A percentile compares a stretch with the other conserved stretches of the same genome.
Evolutionary conservation across 768 basidiomycete genomes (phyloP).

Genomic region (Agaricus subrufescens): DNA sequence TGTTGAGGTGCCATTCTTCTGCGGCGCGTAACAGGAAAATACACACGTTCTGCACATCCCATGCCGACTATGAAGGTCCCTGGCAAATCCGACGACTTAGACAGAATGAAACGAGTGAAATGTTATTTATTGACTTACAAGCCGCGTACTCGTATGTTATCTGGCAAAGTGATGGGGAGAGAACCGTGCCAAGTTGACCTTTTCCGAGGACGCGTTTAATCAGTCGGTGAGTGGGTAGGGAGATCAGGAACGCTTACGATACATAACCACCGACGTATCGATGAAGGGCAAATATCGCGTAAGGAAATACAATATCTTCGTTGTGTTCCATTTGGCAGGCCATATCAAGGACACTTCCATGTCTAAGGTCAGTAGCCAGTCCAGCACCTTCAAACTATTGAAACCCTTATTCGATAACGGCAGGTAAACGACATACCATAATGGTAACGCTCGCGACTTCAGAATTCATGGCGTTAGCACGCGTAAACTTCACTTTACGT

Average conservation of each 20-base stretch:
- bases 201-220: too few relatives aligned
- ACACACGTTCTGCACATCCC: constrained; percentile 10
- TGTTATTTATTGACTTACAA: neutral
- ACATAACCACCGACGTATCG: constrained; percentile 9
- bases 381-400: constrained; percentile 3
- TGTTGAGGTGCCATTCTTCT: neutral
- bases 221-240: neutral
- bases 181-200: constrained; percentile 8
- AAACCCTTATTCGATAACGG: too few relatives aligned
- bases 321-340: constrained; percentile 4
- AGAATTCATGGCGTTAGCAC: neutral
- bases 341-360: constrained; percentile 14
- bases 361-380: constrained; percentile 20
- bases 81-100: neutral
- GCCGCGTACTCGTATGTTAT: constrained; percentile 3
- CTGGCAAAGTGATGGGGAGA: neutral
- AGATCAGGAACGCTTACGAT: constrained; percentile 1
- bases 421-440: neutral
- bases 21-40: neutral
- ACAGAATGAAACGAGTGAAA: neutral
- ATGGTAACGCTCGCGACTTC: constrained; percentile 8
- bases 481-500: neutral
- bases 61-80: constrained; percentile 11
- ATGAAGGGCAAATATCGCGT: constrained; percentile 10
- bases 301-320: constrained; percentile 9